A percentile compares a stretch with the other conserved stretches of the same genome.
phyloP scores from a whole-genome alignment of 225 moss, liverwort and hornwort species.

The Asterella californica region DNA sequence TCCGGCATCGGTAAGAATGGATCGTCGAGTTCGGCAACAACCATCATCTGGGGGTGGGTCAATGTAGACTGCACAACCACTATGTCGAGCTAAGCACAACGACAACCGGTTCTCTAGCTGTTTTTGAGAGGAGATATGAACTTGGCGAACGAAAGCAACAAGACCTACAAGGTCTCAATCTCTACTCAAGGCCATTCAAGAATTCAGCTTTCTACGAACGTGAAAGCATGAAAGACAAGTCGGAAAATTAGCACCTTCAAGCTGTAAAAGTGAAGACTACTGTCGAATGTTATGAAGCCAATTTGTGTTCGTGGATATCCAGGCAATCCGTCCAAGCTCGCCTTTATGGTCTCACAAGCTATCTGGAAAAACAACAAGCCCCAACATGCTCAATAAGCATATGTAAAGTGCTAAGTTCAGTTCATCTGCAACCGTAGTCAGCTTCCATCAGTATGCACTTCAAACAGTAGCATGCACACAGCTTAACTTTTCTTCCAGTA shows the following conservation, averaged over 20 bases:
- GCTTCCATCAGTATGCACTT: neutral
- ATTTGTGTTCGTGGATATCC: conserved; percentile 91
- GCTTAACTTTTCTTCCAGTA: neutral
- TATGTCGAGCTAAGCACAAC: neutral
- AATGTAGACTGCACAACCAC: conserved; percentile 66
- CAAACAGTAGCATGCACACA: neutral
- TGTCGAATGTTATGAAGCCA: conserved; percentile 92
- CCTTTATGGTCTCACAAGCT: conserved; percentile 86
- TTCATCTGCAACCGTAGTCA: neutral
- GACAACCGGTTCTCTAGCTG: neutral
- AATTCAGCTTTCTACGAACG: neutral
- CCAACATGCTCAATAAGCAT: neutral
- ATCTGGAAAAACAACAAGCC: conserved; percentile 46
- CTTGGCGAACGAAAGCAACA: neutral
- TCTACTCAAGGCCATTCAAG: neutral
- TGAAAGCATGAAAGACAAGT: neutral
- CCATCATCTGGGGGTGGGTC: conserved; percentile 99
- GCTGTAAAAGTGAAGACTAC: conserved; percentile 88
- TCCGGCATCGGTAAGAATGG: conserved; percentile 96
- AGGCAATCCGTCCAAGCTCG: conserved; percentile 73
- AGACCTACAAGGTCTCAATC: neutral
- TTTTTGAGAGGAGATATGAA: neutral
- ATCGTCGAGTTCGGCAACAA: conserved; percentile 95
- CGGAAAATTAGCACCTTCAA: conserved; percentile 56
- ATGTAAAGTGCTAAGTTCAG: neutral